Evolutionary conservation across 768 basidiomycete species (phyloP), one percentile per base, ranked within the genome.

Genomic region (Podaxis carcinomalis): DNA sequence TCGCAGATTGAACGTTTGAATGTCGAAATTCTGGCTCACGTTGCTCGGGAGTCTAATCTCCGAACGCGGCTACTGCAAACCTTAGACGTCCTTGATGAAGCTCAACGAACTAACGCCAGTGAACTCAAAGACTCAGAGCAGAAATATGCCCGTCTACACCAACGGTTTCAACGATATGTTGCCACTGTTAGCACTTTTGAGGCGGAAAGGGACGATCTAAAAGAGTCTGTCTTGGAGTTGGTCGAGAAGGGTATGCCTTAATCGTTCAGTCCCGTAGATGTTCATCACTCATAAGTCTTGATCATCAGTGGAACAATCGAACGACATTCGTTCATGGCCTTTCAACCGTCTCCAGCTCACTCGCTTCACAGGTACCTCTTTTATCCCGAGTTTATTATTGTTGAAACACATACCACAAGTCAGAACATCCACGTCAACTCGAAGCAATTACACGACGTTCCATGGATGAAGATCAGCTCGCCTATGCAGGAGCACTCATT

Each of bases 191-290:
- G 68, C 36, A 63, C 63, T 1, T 68, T 74, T 4, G 80, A 86
- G 68, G 65, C 68, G 1, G 83, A 87, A 64, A 73, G 70, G 59
- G 82, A 86, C 66, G 81, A 84, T 57, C 65, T 86, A 66, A 75
- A 80, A 63, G 82, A 84, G 46, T 81, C 79, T 5, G 82, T 88
- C 1, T 64, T 76, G 52, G 69, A 78, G 54, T 67, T 88, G 42
- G 77, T 84, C n/a, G 77, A 84, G 69, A 85, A 83, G 83, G 82
- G 87, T 87, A 65, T 42, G 82, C 16, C 36, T 28, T 40, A 32
- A 19, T 52, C 42, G 52, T 55, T 47, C 37, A 60, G 51, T 35
- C 7, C 51, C 39, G 23, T 28, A n/a, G 14, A 13, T 44, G 27
- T 2, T 57, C 32, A 32, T 56, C 36, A 46, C 13, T 19, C 13